A percentile compares a stretch with the other conserved stretches of the same genome.
Evolutionary conservation across 192 early-diverging fungal species (phyloP).

Genomic region (Coemansia sp.): DNA sequence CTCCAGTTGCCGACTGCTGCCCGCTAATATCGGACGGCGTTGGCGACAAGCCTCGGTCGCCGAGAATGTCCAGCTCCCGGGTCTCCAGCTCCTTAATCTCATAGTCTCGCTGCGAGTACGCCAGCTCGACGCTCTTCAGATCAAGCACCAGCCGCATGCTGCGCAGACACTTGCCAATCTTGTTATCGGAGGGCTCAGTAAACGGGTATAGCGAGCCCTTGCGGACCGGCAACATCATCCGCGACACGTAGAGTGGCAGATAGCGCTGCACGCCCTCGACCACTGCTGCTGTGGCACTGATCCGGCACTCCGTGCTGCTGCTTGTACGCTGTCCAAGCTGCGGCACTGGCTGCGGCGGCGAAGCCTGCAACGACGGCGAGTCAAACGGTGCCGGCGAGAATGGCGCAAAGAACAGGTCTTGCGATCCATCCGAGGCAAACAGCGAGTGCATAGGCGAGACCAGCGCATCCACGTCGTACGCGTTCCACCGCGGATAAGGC

Average conservation of each 20-base stretch:
- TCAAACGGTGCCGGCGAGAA: neutral
- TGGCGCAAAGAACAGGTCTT: conserved; percentile 42
- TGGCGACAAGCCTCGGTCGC: conserved; percentile 21
- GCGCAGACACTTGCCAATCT: conserved; percentile 49
- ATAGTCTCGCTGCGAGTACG: conserved; percentile 49
- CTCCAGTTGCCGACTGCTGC: conserved; percentile 7
- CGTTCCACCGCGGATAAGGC: conserved; percentile 22
- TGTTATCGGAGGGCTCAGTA: conserved; percentile 44
- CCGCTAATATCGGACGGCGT: conserved; percentile 32
- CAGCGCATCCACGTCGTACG: conserved; percentile 32
- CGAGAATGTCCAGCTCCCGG: conserved; percentile 22
- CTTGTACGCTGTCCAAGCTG: neutral
- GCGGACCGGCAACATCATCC: conserved; percentile 54
- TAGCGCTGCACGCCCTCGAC: conserved; percentile 37
- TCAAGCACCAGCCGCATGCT: conserved; percentile 50
- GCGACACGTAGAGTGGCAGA: conserved; percentile 46
- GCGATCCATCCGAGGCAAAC: conserved; percentile 10
- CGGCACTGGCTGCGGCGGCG: conserved; percentile 3
- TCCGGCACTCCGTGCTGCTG: conserved; percentile 33
- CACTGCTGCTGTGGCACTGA: conserved; percentile 35
- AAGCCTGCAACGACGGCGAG: conserved; percentile 1
- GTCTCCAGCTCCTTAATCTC: conserved; percentile 53
- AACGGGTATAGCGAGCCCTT: conserved; percentile 51
- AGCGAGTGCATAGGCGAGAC: conserved; percentile 45
- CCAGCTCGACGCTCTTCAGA: conserved; percentile 44